phyloP scores from a whole-genome alignment of 208 protist genomes.

The Wallacemonas collosoma region DNA sequence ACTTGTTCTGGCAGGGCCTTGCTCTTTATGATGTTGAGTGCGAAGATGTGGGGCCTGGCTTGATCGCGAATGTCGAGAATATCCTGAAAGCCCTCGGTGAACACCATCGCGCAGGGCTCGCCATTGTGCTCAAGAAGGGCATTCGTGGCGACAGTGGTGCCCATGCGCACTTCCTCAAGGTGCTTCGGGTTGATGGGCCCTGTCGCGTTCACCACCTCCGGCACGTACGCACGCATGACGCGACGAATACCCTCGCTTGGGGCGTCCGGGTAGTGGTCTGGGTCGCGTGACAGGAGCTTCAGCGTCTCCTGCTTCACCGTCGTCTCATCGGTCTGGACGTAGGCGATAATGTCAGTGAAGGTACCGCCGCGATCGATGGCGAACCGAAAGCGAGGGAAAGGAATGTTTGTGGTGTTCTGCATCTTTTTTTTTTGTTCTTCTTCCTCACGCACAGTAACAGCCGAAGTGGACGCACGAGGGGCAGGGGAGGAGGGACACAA shows the following conservation, averaged over 20 bases:
- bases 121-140: conserved; percentile 96
- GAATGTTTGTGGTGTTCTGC: neutral
- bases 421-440: conserved; percentile 13
- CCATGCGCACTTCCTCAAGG: conserved; percentile 95
- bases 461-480: too few relatives aligned
- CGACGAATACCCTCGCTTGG: conserved; percentile 95
- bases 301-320: conserved; percentile 52
- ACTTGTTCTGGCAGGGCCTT: conserved; percentile 85
- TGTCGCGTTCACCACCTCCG: conserved; percentile 28
- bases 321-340: conserved; percentile 36
- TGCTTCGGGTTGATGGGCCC: conserved; percentile 60
- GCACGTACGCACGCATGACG: conserved; percentile 67
- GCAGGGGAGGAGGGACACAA: too few relatives aligned
- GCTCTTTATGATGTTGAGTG: conserved; percentile 90
- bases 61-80: conserved; percentile 94
- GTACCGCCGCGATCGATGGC: conserved; percentile 95
- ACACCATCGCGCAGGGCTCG: conserved; percentile 85
- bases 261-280: conserved; percentile 94
- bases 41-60: conserved; percentile 93
- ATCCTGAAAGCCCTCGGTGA: conserved; percentile 94
- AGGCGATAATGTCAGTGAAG: conserved; percentile 95
- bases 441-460: too few relatives aligned
- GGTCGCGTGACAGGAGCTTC: conserved; percentile 95
- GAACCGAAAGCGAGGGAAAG: conserved; percentile 58
- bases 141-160: conserved; percentile 97